Evolutionary conservation across 192 early-diverging fungal genomes (phyloP).

Genomic region (Backusella australiensis): DNA sequence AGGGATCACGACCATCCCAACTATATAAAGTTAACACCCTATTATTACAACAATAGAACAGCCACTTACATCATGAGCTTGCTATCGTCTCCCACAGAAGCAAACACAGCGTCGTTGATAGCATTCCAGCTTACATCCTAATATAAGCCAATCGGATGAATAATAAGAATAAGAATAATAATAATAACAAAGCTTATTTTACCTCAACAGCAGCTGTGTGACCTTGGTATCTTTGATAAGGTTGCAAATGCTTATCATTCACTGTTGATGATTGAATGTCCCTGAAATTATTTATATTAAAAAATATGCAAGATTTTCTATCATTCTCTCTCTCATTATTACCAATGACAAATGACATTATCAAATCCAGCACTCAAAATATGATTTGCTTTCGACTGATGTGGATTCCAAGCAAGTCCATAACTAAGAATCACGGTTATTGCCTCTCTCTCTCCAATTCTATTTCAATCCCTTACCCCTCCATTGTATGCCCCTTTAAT

Average conservation of each 20-base stretch:
- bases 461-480: constrained; percentile 65
- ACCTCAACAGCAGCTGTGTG: constrained; percentile 93
- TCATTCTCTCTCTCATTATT: background rate
- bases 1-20: constrained; percentile 87
- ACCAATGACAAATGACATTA: constrained; percentile 88
- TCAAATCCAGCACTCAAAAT: constrained; percentile 92
- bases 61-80: constrained; percentile 76
- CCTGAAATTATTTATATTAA: constrained; percentile 36
- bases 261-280: constrained; percentile 78
- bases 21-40: constrained; percentile 34
- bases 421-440: constrained; percentile 49
- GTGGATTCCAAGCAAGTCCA: constrained; percentile 90
- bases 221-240: constrained; percentile 73
- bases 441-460: background rate
- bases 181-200: constrained; percentile 7
- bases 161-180: background rate
- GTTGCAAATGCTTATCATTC: constrained; percentile 70
- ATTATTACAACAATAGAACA: no score
- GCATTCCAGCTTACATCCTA: constrained; percentile 94
- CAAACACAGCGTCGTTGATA: constrained; percentile 84
- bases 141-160: background rate
- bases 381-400: constrained; percentile 59
- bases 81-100: constrained; percentile 95
- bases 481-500: constrained; percentile 85
- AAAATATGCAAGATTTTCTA: background rate